Evolutionary conservation across 176 grass and related monocot genomes (phyloP), one percentile per base, ranked within the genome.

Genomic region (Cenchrus americanus): DNA sequence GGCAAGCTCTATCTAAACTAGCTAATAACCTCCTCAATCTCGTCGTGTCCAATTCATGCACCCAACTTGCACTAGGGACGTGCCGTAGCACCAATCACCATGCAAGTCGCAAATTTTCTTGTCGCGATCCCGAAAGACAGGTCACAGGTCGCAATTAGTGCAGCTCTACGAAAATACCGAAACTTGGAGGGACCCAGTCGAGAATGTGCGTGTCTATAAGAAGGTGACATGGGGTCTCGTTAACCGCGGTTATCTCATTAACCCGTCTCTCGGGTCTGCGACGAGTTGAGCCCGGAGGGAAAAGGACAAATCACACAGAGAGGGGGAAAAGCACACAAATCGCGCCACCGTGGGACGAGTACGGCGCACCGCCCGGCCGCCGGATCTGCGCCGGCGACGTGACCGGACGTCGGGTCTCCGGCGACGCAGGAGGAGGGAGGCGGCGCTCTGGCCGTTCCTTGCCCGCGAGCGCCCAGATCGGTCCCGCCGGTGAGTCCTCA

Each of bases 231-330:
- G 51, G 61, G 26, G 49, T 57, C 82, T 19, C 26, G 30, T 79
- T 89, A 92, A 94, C 91, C 78, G 73, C 74, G 91, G 89, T 76
- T 96, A 89, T 72, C 71, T 53, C 21, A 78, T 84, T 88, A 94
- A 90, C 87, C 87, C 89, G 82, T 86, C 94, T 43, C 87, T 75
- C 65, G 18, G 73, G 84, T 79, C 60, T 18, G 41, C 58, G 66
- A 40, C 61, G 78, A 93, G 84, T 74, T 88, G 73, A 80, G 84
- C 46, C 60, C 75, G 17, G 68, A 54, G 73, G 47, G 23, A 77
- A 59, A 78, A 69, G n/a, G 47, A 57, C 43, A 80, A 75, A 66
- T 37, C 19, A 22, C 49, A 43, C 27, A 55, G 0, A 57, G 42
- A 11, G 9, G 1, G 17, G 32, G 9, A 52, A 40, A 82, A 27